Percentiles rank a stretch among this genome's conserved stretches.
phyloP scores from a whole-genome alignment of 2,329 filamentous ascomycete species.

The Colletotrichum eleusines region DNA sequence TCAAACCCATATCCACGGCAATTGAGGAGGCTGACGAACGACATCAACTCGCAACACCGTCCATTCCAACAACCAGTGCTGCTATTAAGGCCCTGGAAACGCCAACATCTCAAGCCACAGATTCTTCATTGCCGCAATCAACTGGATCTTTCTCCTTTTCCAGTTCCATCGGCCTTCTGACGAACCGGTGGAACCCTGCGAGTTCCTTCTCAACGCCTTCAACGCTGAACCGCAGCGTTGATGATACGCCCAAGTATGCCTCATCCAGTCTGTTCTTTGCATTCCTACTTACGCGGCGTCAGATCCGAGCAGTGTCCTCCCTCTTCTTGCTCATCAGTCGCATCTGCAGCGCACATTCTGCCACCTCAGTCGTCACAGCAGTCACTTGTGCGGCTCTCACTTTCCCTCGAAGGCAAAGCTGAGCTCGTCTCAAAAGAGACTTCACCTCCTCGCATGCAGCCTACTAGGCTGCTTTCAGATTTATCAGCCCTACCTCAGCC shows the following conservation, averaged over 20 bases:
- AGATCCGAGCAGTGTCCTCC: constrained; percentile 60
- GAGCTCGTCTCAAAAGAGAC: constrained; percentile 79
- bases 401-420: constrained; percentile 92
- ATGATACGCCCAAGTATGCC: constrained; percentile 62
- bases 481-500: constrained; percentile 61
- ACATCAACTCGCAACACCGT: constrained; percentile 20
- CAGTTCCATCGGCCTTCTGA: constrained; percentile 62
- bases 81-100: constrained; percentile 19
- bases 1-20: not conserved
- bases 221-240: constrained; percentile 52
- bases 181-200: constrained; percentile 68
- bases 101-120: constrained; percentile 30
- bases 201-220: constrained; percentile 65
- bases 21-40: constrained; percentile 5
- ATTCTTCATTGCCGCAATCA: constrained; percentile 24
- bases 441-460: constrained; percentile 73
- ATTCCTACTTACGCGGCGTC: constrained; percentile 38
- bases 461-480: constrained; percentile 62
- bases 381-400: constrained; percentile 78
- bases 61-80: not conserved
- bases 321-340: constrained; percentile 56
- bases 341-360: constrained; percentile 50
- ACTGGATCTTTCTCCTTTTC: constrained; percentile 56
- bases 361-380: constrained; percentile 49
- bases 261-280: not conserved